A percentile compares a stretch with the other conserved stretches of the same genome.
Evolutionary conservation across 345 rosid genomes (phyloP).

Genomic region (Linum trigynum): DNA sequence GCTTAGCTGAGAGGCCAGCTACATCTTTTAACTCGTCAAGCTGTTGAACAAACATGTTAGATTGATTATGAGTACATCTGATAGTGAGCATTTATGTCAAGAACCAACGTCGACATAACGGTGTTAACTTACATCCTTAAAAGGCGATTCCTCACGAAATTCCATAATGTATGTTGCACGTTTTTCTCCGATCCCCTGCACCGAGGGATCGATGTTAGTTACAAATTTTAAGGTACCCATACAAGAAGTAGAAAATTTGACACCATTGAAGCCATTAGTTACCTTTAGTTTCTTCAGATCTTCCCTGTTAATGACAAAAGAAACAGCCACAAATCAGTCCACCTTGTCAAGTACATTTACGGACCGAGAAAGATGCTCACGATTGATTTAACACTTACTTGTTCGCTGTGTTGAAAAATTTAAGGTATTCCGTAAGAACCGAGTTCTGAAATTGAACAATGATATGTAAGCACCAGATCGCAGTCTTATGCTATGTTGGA

Average conservation of each 20-base stretch:
- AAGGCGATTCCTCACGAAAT: slow-evolving; percentile 56
- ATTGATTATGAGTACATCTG: background rate
- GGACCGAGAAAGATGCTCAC: background rate
- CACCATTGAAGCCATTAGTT: slow-evolving; percentile 10
- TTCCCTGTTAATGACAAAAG: slow-evolving; percentile 34
- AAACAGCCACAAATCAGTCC: background rate
- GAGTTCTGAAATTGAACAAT: slow-evolving; percentile 34
- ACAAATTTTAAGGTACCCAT: background rate
- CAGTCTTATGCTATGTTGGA: background rate
- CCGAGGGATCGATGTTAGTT: background rate
- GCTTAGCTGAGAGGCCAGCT: slow-evolving; percentile 62
- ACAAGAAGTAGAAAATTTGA: background rate
- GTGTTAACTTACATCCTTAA: slow-evolving; percentile 39
- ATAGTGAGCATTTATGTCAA: background rate
- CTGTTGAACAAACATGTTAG: slow-evolving; percentile 27
- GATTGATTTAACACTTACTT: slow-evolving; percentile 36
- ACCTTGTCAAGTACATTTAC: background rate
- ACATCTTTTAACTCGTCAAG: slow-evolving; percentile 53
- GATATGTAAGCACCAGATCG: background rate
- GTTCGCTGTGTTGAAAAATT: slow-evolving; percentile 50
- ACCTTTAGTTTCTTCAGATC: slow-evolving; percentile 72
- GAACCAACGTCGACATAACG: background rate
- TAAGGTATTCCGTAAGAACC: slow-evolving; percentile 51
- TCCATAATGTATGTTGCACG: slow-evolving; percentile 59
- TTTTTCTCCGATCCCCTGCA: slow-evolving; percentile 78